phyloP scores from a whole-genome alignment of 305 asterid species.

The Stenogyne calaminthoides region DNA sequence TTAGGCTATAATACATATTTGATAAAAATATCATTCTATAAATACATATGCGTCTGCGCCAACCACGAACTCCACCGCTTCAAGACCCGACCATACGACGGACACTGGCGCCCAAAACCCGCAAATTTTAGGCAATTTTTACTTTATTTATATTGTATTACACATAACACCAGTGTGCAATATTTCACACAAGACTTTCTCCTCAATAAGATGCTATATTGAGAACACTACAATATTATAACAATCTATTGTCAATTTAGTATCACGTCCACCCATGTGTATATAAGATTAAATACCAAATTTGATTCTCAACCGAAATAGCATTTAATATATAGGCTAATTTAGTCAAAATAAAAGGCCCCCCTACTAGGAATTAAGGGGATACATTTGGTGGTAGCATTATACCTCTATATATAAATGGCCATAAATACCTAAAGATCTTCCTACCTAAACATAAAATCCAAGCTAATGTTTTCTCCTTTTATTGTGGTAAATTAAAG shows the following conservation, averaged over 20 bases:
- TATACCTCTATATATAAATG: background rate
- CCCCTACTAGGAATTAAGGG: background rate
- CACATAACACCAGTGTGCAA: no score
- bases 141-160: no score
- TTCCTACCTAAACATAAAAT: background rate
- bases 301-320: background rate
- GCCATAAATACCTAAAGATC: background rate
- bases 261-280: background rate
- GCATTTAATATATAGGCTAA: background rate
- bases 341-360: background rate
- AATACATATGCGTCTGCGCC: no score
- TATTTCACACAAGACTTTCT: no score
- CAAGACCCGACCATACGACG: no score
- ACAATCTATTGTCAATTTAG: background rate
- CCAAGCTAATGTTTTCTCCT: background rate
- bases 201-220: background rate
- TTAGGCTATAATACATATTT: no score
- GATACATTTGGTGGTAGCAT: no score
- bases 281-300: no score
- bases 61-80: no score
- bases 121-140: no score
- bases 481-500: background rate
- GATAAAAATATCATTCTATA: no score
- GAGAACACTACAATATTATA: background rate
- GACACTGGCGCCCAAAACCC: no score